phyloP scores from a whole-genome alignment of 2,329 filamentous ascomycete genomes.

The Aureobasidium zeae region DNA sequence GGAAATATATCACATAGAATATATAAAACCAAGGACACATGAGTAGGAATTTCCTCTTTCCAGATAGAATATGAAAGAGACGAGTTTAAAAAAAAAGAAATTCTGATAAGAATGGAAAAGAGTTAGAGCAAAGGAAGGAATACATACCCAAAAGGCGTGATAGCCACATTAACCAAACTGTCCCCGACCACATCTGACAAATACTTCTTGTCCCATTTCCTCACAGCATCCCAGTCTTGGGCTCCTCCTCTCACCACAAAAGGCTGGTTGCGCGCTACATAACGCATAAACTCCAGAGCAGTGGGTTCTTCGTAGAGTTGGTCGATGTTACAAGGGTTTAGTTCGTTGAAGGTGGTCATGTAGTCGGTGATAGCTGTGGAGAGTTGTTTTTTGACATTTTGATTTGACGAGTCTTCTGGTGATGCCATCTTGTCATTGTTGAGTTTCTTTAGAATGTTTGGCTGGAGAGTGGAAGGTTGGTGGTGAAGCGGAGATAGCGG shows the following conservation, averaged over 20 bases:
- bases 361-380: conserved; percentile 34
- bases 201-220: conserved; percentile 54
- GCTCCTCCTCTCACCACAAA: conserved; percentile 62
- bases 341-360: conserved; percentile 61
- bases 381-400: no score
- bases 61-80: no score
- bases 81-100: not conserved
- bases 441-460: no score
- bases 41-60: no score
- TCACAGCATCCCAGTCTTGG: conserved; percentile 51
- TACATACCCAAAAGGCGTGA: conserved; percentile 63
- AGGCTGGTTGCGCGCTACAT: conserved; percentile 63
- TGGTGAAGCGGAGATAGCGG: no score
- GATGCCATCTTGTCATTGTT: no score
- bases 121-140: not conserved
- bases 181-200: conserved; percentile 47
- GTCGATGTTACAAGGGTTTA: conserved; percentile 54
- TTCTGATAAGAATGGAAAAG: not conserved
- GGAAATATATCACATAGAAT: no score
- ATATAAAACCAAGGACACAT: no score
- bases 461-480: no score
- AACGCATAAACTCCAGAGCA: conserved; percentile 70
- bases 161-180: conserved; percentile 60
- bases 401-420: no score
- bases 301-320: conserved; percentile 57